phyloP scores from a whole-genome alignment of 345 rosid species.

The Lepidium sativum region DNA sequence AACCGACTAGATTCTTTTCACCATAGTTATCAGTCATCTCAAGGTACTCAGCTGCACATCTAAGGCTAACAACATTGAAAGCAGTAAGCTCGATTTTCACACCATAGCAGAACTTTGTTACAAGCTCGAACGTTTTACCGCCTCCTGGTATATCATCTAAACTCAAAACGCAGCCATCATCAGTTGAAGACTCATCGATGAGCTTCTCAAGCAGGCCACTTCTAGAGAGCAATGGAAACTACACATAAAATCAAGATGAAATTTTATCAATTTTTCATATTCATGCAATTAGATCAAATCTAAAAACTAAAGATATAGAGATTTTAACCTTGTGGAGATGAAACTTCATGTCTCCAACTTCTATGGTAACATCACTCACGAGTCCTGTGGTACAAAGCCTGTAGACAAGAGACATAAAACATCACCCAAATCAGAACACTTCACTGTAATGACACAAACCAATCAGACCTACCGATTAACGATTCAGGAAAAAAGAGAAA shows the following conservation, averaged over 20 bases:
- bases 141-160: conserved; percentile 70
- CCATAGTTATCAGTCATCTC: conserved; percentile 55
- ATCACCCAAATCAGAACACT: neutral
- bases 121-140: conserved; percentile 50
- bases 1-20: conserved; percentile 50
- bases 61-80: conserved; percentile 46
- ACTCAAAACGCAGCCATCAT: conserved; percentile 37
- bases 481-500: neutral
- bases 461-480: neutral
- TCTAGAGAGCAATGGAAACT: conserved; percentile 74
- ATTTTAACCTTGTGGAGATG: conserved; percentile 70
- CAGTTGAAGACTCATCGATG: conserved; percentile 35
- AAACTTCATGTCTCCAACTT: conserved; percentile 53
- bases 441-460: neutral
- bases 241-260: neutral
- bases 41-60: conserved; percentile 72
- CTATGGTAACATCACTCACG: conserved; percentile 61
- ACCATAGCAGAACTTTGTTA: conserved; percentile 59
- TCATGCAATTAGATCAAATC: neutral
- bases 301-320: neutral
- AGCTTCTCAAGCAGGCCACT: conserved; percentile 51
- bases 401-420: conserved; percentile 5
- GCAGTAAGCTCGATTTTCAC: conserved; percentile 54
- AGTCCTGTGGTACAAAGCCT: conserved; percentile 70
- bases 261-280: no score